Conservation (phyloP, 2,329 filamentous ascomycete genomes). For the Scopulariopsis brevicaulis region DNA sequence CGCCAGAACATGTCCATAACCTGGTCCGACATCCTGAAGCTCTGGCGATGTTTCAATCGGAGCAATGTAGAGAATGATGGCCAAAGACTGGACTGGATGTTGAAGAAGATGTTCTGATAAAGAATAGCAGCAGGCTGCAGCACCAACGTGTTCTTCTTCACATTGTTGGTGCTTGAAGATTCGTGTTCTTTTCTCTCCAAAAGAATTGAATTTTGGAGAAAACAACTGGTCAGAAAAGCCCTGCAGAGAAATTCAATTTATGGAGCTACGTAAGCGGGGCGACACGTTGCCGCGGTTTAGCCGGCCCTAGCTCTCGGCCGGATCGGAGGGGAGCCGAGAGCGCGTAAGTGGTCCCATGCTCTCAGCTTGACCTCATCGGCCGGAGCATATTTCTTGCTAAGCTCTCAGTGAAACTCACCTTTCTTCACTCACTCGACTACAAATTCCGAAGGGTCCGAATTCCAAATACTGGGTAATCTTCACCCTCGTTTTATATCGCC, state of each 20-base stretch:
- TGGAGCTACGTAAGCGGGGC: neutral
- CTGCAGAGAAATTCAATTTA: neutral
- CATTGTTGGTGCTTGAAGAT: constrained; percentile 9
- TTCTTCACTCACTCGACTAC: neutral
- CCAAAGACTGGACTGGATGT: neutral
- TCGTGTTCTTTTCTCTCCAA: constrained; percentile 9
- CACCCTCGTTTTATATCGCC: neutral
- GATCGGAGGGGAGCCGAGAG: neutral
- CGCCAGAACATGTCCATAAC: constrained; percentile 22
- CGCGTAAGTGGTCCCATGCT: neutral
- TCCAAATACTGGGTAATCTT: neutral
- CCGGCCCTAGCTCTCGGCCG: neutral
- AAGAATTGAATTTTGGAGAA: neutral
- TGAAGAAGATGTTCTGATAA: constrained; percentile 2
- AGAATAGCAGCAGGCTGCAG: constrained; percentile 7
- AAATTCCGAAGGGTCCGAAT: neutral
- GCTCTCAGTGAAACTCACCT: neutral
- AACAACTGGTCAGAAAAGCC: neutral
- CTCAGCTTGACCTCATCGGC: neutral
- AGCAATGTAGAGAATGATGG: neutral
- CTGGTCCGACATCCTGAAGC: constrained; percentile 7
- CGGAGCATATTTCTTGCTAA: neutral
- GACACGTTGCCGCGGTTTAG: neutral
- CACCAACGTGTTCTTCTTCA: constrained; percentile 6
- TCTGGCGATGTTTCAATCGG: neutral